Evolutionary conservation across 192 early-diverging fungal species (phyloP).

Genomic region (Phlyctochytrium planicorne): DNA sequence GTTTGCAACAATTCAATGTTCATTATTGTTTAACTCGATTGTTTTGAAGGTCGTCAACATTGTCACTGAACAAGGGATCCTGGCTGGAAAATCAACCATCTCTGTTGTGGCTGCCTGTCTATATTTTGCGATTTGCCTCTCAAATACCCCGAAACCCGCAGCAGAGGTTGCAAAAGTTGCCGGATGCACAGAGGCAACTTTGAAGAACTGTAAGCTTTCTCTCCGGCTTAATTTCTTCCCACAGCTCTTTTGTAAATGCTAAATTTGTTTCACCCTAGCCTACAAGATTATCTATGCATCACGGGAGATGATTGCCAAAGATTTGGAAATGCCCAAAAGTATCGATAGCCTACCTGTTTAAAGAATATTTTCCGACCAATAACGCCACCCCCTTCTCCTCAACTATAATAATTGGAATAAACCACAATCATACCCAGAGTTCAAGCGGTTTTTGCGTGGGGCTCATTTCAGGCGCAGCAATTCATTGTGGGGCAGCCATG

Average conservation of each 20-base stretch:
- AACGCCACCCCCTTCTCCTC: neutral
- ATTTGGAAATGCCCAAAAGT: slow-evolving; percentile 23
- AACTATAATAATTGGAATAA: no score
- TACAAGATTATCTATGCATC: slow-evolving; percentile 50
- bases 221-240: neutral
- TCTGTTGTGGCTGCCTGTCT: slow-evolving; percentile 91
- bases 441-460: no score
- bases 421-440: no score
- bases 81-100: slow-evolving; percentile 89
- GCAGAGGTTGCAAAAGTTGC: slow-evolving; percentile 79
- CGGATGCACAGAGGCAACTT: slow-evolving; percentile 91
- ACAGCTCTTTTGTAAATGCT: neutral
- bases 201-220: slow-evolving; percentile 61
- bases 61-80: slow-evolving; percentile 75
- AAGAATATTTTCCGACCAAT: neutral
- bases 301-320: slow-evolving; percentile 48
- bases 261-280: slow-evolving; percentile 25
- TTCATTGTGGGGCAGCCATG: no score
- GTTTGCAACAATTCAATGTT: neutral
- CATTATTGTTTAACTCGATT: neutral
- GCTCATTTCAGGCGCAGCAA: no score
- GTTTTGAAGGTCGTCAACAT: slow-evolving; percentile 46
- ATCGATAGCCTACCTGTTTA: slow-evolving; percentile 20
- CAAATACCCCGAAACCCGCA: slow-evolving; percentile 61
- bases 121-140: slow-evolving; percentile 79